Evolutionary conservation across 2,329 filamentous ascomycete genomes (phyloP).

Genomic region (Aspergillus pseudonomiae): DNA sequence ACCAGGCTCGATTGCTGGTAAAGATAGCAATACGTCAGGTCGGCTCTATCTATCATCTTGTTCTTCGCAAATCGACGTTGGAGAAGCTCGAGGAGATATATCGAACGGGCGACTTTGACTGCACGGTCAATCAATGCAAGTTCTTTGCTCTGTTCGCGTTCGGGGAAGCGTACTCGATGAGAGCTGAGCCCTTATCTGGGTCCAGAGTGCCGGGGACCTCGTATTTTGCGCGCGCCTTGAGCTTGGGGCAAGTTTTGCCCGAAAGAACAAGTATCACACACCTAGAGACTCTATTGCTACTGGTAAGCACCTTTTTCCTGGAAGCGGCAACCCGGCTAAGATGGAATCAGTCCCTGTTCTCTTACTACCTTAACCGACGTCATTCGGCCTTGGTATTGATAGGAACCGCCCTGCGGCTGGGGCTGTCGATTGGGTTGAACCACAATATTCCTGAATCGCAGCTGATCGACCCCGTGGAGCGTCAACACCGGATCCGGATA

Average conservation of each 20-base stretch:
- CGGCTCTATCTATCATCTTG: constrained; percentile 39
- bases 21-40: constrained; percentile 42
- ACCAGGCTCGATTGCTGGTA: constrained; percentile 40
- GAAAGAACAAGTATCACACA: constrained; percentile 50
- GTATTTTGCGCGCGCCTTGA: constrained; percentile 48
- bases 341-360: constrained; percentile 35
- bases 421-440: constrained; percentile 49
- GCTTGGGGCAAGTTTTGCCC: constrained; percentile 45
- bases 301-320: constrained; percentile 30
- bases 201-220: constrained; percentile 47
- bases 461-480: constrained; percentile 42
- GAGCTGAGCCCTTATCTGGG: constrained; percentile 36
- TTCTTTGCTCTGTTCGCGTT: constrained; percentile 51
- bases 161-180: constrained; percentile 50
- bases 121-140: constrained; percentile 45
- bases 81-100: constrained; percentile 45
- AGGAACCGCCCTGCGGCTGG: constrained; percentile 46
- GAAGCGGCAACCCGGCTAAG: neutral
- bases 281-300: constrained; percentile 46
- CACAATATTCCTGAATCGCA: constrained; percentile 43
- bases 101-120: constrained; percentile 35
- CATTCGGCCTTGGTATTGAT: constrained; percentile 39
- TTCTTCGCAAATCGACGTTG: constrained; percentile 42
- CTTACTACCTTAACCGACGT: constrained; percentile 41
- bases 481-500: constrained; percentile 40